These are phyloP conservation scores for Oryza glaberrima DNA, from an alignment of 176 grass and related monocot genomes.

Conservation along the genomic window DNA sequence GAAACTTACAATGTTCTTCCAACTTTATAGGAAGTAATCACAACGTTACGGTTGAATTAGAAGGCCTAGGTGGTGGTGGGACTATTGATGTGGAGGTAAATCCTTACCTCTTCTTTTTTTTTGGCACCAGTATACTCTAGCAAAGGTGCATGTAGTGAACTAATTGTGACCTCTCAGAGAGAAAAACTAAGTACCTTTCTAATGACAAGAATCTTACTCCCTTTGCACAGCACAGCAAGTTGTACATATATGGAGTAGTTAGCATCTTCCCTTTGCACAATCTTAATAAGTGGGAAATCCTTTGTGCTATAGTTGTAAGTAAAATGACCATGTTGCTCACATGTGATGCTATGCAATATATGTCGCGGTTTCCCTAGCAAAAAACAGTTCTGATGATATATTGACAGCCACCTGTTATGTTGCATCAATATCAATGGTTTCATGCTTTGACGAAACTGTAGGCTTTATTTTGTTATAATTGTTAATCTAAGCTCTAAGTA, in stretches of 20 bases:
- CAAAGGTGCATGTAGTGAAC: background rate
- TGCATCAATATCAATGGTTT: conserved; percentile 31
- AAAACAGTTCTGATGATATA: conserved; percentile 34
- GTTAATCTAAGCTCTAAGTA: conserved; percentile 39
- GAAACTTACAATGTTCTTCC: conserved; percentile 32
- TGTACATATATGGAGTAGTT: background rate
- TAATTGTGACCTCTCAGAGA: conserved; percentile 16
- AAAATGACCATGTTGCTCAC: conserved; percentile 3
- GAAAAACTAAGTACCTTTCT: background rate
- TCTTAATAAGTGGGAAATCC: background rate
- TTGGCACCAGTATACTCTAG: background rate
- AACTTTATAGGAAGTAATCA: conserved; percentile 67
- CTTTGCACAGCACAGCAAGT: conserved; percentile 9
- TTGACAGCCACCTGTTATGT: conserved; percentile 9
- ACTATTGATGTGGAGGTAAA: conserved; percentile 84
- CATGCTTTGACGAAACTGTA: conserved; percentile 4
- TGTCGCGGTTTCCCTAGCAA: background rate
- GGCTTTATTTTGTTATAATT: conserved; percentile 39
- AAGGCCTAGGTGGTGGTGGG: conserved; percentile 77
- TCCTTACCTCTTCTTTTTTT: conserved; percentile 6
- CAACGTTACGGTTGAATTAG: conserved; percentile 67
- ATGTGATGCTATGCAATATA: conserved; percentile 23
- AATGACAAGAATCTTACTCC: background rate
- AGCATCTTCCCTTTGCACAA: background rate
- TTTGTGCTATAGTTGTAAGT: conserved; percentile 21